phyloP scores from a whole-genome alignment of 345 rosid species.

The Salix viminalis region DNA sequence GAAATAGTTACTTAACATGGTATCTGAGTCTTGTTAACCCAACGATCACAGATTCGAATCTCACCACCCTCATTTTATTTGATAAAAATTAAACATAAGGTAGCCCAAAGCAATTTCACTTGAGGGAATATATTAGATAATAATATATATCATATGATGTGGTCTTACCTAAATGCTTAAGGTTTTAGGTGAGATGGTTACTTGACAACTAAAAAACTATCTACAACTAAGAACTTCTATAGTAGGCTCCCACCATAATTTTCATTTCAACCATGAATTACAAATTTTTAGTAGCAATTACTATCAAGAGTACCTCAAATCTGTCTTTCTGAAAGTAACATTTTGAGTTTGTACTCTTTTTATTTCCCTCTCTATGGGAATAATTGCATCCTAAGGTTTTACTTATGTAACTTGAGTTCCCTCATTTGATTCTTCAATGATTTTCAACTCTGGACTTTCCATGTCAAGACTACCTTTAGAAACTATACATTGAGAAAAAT shows the following conservation, averaged over 20 bases:
- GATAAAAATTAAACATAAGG: too few species aligned
- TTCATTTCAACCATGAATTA: background rate
- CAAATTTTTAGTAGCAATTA: background rate
- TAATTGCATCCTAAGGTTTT: constrained; percentile 21
- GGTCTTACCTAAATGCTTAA: too few species aligned
- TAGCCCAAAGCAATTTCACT: too few species aligned
- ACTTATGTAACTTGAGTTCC: constrained; percentile 24
- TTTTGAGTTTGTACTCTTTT: constrained; percentile 17
- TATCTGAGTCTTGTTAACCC: too few species aligned
- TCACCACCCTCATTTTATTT: too few species aligned
- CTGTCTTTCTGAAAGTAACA: constrained; percentile 14
- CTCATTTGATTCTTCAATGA: constrained; percentile 32
- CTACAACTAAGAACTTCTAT: background rate
- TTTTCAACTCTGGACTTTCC: constrained; percentile 32
- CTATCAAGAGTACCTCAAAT: constrained; percentile 34
- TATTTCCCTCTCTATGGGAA: constrained; percentile 21
- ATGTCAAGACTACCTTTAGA: constrained; percentile 24
- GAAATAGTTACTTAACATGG: too few species aligned
- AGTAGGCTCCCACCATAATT: background rate
- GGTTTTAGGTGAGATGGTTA: too few species aligned
- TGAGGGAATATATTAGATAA: too few species aligned
- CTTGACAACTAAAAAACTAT: too few species aligned
- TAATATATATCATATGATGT: too few species aligned
- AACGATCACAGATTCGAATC: too few species aligned
- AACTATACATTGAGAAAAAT: constrained; percentile 24